Percentiles rank a stretch among this genome's conserved stretches.
These are phyloP conservation scores for Debaryomyces tyrocola DNA, from an alignment of 805 yeast species.

Conservation along the genomic window DNA sequence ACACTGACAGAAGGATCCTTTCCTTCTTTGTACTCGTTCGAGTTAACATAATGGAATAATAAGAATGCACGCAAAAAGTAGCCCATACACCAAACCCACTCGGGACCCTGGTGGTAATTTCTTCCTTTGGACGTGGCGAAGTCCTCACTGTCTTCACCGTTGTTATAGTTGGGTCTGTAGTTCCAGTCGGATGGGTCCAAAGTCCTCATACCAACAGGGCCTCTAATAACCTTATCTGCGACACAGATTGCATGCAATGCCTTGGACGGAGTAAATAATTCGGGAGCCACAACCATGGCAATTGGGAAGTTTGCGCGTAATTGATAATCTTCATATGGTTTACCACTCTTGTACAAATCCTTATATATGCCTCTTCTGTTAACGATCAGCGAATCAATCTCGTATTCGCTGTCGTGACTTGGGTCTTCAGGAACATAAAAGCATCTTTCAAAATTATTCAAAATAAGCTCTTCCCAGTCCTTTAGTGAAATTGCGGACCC, in stretches of 20 bases:
- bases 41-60: slow-evolving; percentile 46
- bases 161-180: slow-evolving; percentile 85
- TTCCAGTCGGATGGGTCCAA: slow-evolving; percentile 91
- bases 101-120: slow-evolving; percentile 98
- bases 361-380: slow-evolving; percentile 94
- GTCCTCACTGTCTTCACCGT: slow-evolving; percentile 76
- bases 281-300: slow-evolving; percentile 95
- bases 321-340: slow-evolving; percentile 92
- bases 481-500: slow-evolving; percentile 57
- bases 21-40: slow-evolving; percentile 32
- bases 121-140: slow-evolving; percentile 94
- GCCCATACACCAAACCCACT: slow-evolving; percentile 95
- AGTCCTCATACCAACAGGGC: slow-evolving; percentile 90
- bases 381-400: slow-evolving; percentile 62
- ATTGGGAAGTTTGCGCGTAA: slow-evolving; percentile 88
- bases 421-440: slow-evolving; percentile 74
- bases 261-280: slow-evolving; percentile 62
- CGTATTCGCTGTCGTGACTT: slow-evolving; percentile 58
- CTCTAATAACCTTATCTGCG: slow-evolving; percentile 76
- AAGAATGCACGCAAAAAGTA: slow-evolving; percentile 80
- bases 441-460: slow-evolving; percentile 72
- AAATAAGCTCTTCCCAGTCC: slow-evolving; percentile 73
- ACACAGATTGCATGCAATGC: slow-evolving; percentile 65
- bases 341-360: slow-evolving; percentile 78
- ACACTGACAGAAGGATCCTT: slow-evolving; percentile 47